These are phyloP conservation scores for Scytalidium sp. DNA, from an alignment of 2,329 filamentous ascomycete genomes.

Conservation along the genomic window DNA sequence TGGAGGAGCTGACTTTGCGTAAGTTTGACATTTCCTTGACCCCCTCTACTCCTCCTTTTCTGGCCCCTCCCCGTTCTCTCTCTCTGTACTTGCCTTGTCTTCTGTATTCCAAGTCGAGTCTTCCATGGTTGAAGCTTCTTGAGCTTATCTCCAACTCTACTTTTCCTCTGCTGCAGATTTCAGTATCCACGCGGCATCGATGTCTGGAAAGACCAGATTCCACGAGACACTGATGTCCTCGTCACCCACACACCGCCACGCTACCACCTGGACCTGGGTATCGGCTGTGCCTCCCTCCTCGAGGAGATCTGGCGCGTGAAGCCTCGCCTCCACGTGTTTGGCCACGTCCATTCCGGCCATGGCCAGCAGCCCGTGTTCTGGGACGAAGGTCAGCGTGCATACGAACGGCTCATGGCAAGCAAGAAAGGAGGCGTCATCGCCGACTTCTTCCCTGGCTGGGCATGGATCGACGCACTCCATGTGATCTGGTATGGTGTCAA, in stretches of 20 bases:
- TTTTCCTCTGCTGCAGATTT: constrained; percentile 36
- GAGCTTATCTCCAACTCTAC: constrained; percentile 9
- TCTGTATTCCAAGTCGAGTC: neutral
- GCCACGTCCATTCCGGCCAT: constrained; percentile 62
- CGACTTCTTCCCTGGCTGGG: constrained; percentile 21
- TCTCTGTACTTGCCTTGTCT: neutral
- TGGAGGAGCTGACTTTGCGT: constrained; percentile 67
- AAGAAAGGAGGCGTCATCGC: constrained; percentile 30
- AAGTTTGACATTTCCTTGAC: constrained; percentile 10
- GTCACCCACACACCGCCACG: constrained; percentile 65
- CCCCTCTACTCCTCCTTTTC: neutral
- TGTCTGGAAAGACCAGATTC: constrained; percentile 60
- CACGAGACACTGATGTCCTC: constrained; percentile 57
- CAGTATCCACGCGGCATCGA: constrained; percentile 56
- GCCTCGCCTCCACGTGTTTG: constrained; percentile 62
- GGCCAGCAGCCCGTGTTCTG: constrained; percentile 59
- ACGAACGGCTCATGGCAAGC: constrained; percentile 27
- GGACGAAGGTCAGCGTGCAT: constrained; percentile 51
- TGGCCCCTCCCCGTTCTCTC: too few species aligned
- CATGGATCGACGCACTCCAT: constrained; percentile 48
- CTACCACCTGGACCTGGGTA: constrained; percentile 46
- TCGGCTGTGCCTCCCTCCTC: constrained; percentile 57
- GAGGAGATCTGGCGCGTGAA: constrained; percentile 56
- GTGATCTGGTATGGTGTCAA: constrained; percentile 50
- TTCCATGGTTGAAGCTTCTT: too few species aligned